phyloP scores from a whole-genome alignment of 2,329 filamentous ascomycete species.

The Cytospora paraplurivora region DNA sequence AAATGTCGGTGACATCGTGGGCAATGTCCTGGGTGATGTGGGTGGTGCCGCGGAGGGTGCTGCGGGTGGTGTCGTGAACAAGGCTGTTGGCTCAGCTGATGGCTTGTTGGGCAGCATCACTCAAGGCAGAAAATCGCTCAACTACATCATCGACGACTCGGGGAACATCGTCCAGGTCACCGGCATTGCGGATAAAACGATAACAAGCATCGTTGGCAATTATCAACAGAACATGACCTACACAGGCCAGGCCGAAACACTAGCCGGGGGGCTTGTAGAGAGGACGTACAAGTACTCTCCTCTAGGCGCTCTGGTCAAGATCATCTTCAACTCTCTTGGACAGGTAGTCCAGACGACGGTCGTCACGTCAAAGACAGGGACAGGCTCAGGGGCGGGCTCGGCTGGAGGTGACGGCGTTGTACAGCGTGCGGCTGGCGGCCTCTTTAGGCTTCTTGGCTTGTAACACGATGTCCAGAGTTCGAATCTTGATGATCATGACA shows the following conservation, averaged over 20 bases:
- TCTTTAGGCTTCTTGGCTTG: too few species aligned
- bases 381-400: too few species aligned
- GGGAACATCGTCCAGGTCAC: constrained; percentile 64
- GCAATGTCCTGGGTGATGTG: too few species aligned
- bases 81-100: constrained; percentile 59
- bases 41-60: too few species aligned
- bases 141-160: constrained; percentile 61
- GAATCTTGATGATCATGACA: too few species aligned
- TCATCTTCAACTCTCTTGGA: constrained; percentile 56
- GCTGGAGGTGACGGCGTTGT: too few species aligned
- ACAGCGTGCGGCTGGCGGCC: too few species aligned
- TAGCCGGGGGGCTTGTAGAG: constrained; percentile 44
- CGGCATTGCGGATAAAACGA: constrained; percentile 45
- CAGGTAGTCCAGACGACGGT: constrained; percentile 55
- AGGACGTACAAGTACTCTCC: constrained; percentile 56
- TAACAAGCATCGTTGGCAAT: constrained; percentile 59
- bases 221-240: constrained; percentile 61
- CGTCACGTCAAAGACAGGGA: constrained; percentile 25
- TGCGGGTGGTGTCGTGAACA: constrained; percentile 43
- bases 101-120: constrained; percentile 61
- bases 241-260: constrained; percentile 41
- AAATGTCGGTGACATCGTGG: too few species aligned
- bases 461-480: too few species aligned
- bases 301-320: constrained; percentile 54
- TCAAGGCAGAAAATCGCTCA: constrained; percentile 55